Evolutionary conservation across 768 basidiomycete genomes (phyloP), one percentile per base, ranked within the genome.

Genomic region (Mrakia frigida): DNA sequence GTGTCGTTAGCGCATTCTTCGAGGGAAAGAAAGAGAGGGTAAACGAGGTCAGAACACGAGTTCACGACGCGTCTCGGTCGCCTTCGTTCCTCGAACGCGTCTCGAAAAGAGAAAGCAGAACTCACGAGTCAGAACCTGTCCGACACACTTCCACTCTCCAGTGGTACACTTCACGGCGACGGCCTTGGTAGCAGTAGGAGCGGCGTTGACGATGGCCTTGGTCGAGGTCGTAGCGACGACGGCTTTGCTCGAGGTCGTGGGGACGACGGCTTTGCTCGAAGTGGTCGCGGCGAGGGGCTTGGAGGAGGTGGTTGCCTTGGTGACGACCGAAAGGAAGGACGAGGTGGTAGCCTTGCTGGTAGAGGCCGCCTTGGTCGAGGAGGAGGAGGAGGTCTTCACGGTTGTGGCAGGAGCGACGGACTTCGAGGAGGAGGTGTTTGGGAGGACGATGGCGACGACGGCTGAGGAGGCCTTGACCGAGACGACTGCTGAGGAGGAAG

Each of bases 61-160:
- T 6, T 56, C 23, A n/a, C 18, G 39, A 6, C 35, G 68, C 43
- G 43, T 18, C 9, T 7, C 10, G 59, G 25, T 11, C 59, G 59
- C 59, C 59, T 9, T 25, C 59, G 59, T 5, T 52, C 28, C 63
- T 18, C 31, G 13, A 6, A 69, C 2, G 14, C 14, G n/a, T n/a
- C 7, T 18, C 25, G 59, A 23, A 37, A 28, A 23, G 39, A 21
- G 37, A 56, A 16, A 43, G 35, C 39, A 56, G 69, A 46, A 73
- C 71, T 35, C 25, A 73, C 72, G 56, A 13, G 65, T 70, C 56
- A 75, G 43, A 31, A 77, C 63, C 50, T 70, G 60, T 25, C 76
- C 76, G 31, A n/a, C 53, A 43, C 76, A 77, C 23, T 35, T 69
- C 76, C 76, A 77, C 28, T 35, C 50, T 23, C 70, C 76, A 11